Conservation (phyloP, 2,329 filamentous ascomycete species). For the Ophiostoma novo-ulmi region DNA sequence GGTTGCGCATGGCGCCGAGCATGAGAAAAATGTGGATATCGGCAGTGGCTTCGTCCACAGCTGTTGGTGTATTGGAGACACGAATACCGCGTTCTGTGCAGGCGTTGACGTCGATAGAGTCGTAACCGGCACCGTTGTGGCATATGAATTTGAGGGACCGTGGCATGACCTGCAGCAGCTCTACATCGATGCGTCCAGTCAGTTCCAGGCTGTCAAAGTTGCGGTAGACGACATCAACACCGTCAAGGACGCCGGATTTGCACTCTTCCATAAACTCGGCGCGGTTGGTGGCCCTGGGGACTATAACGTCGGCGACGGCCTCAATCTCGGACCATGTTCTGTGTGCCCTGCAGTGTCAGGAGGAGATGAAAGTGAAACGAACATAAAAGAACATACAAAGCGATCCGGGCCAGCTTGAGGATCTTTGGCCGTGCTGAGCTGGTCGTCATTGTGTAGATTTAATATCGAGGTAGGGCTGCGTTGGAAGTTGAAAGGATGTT, state of each 20-base stretch:
- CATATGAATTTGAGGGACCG: conserved; percentile 52
- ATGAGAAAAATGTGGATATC: conserved; percentile 77
- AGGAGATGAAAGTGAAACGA: neutral
- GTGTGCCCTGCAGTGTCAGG: conserved; percentile 49
- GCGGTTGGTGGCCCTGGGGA: conserved; percentile 27
- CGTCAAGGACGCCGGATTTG: conserved; percentile 24
- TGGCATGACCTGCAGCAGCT: conserved; percentile 58
- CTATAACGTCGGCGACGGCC: conserved; percentile 59
- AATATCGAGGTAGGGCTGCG: neutral
- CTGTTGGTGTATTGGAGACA: conserved; percentile 77
- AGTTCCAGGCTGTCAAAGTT: conserved; percentile 61
- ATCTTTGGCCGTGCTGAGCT: conserved; percentile 7
- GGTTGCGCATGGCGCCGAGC: conserved; percentile 70
- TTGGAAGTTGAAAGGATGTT: neutral
- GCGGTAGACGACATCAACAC: conserved; percentile 40
- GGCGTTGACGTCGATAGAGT: conserved; percentile 69
- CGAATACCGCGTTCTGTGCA: conserved; percentile 62
- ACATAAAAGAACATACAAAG: conserved; percentile 26
- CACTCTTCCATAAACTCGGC: conserved; percentile 26
- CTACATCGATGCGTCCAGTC: conserved; percentile 66
- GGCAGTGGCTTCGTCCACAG: conserved; percentile 77
- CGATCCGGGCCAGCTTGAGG: conserved; percentile 3
- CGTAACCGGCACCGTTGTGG: conserved; percentile 74
- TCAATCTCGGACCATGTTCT: conserved; percentile 58
- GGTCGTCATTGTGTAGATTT: neutral